phyloP scores from a whole-genome alignment of 352 stramenopile genomes.

The Globisporangium radiosum region DNA sequence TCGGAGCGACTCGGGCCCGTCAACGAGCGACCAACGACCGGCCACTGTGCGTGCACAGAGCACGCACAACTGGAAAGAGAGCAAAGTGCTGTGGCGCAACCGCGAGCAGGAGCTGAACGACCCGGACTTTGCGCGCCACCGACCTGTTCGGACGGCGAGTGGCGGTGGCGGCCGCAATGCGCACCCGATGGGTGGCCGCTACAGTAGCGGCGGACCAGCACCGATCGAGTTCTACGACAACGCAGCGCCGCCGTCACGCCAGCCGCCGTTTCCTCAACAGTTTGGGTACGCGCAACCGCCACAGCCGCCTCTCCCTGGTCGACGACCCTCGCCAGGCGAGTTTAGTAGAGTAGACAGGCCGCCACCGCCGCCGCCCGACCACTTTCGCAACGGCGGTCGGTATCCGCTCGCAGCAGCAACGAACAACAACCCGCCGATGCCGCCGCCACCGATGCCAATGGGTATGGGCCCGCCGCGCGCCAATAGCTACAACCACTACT shows the following conservation, averaged over 20 bases:
- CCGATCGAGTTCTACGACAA: constrained; percentile 14
- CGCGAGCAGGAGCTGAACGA: constrained; percentile 92
- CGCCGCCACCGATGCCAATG: constrained; percentile 20
- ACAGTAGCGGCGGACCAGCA: neutral
- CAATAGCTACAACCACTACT: constrained; percentile 6
- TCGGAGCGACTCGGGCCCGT: neutral
- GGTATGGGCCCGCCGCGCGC: constrained; percentile 10
- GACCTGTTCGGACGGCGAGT: constrained; percentile 19
- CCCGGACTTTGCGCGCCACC: constrained; percentile 86
- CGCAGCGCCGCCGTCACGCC: neutral
- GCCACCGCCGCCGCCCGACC: constrained; percentile 30
- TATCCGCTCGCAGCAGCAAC: constrained; percentile 13
- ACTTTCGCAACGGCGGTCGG: constrained; percentile 20
- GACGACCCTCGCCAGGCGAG: constrained; percentile 22
- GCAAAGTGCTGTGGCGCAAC: constrained; percentile 92
- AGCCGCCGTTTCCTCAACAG: constrained; percentile 7
- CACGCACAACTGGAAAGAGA: constrained; percentile 79
- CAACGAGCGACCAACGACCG: neutral
- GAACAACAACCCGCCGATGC: constrained; percentile 21
- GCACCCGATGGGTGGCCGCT: constrained; percentile 12
- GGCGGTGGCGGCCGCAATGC: constrained; percentile 22
- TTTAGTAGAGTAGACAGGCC: constrained; percentile 59
- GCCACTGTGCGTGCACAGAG: constrained; percentile 5
- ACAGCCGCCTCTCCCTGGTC: constrained; percentile 15
- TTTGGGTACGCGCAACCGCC: constrained; percentile 18